phyloP scores from a whole-genome alignment of 2,329 filamentous ascomycete genomes.

The Zasmidium cellare region DNA sequence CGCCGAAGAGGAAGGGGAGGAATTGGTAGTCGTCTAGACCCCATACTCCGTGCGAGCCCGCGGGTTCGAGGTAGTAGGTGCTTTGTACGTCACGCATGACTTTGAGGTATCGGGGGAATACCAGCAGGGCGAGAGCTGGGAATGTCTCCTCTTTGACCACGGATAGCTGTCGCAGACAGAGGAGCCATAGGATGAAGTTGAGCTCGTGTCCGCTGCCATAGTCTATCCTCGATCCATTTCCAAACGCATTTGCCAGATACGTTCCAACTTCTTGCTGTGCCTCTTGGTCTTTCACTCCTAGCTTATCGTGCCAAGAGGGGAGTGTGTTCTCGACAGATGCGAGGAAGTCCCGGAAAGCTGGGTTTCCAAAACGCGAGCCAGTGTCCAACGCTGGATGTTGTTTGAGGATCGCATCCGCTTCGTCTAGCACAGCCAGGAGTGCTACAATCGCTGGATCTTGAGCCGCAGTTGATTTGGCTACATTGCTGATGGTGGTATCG shows the following conservation, averaged over 20 bases:
- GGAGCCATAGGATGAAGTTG: conserved; percentile 93
- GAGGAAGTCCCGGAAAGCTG: conserved; percentile 80
- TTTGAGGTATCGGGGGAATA: conserved; percentile 79
- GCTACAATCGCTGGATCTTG: conserved; percentile 62
- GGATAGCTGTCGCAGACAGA: conserved; percentile 83
- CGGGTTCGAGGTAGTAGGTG: conserved; percentile 92
- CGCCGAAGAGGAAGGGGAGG: conserved; percentile 54
- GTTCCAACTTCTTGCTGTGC: conserved; percentile 71
- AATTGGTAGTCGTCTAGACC: conserved; percentile 56
- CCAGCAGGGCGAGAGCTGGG: conserved; percentile 68
- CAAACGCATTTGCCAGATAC: conserved; percentile 82
- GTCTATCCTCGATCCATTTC: conserved; percentile 84
- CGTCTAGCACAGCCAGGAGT: conserved; percentile 69
- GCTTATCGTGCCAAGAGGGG: conserved; percentile 62
- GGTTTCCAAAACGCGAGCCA: conserved; percentile 92
- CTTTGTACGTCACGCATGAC: conserved; percentile 87
- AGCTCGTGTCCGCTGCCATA: conserved; percentile 97
- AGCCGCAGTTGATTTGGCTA: conserved; percentile 52
- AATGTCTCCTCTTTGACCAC: conserved; percentile 68
- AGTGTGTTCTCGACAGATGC: conserved; percentile 58
- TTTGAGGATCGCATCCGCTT: conserved; percentile 66
- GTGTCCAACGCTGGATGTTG: conserved; percentile 80
- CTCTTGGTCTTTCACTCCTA: conserved; percentile 53
- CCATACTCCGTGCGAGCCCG: conserved; percentile 55
- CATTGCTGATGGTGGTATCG: conserved; percentile 64